A percentile compares a stretch with the other conserved stretches of the same genome.
Conservation (phyloP, 2,329 filamentous ascomycete species). For the Pyricularia sp. region DNA sequence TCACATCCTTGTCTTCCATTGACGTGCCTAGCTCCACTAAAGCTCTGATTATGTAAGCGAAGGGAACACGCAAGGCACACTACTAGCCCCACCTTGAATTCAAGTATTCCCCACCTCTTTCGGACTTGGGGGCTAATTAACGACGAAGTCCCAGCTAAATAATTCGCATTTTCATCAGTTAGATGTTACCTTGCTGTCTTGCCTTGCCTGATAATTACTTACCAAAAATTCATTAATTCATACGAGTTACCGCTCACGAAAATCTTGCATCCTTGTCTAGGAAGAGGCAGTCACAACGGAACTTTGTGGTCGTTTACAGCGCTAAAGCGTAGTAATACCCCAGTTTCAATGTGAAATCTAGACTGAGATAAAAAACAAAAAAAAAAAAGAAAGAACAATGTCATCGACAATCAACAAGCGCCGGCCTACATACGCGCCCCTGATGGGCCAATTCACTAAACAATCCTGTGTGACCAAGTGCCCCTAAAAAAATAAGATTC, state of each 20-base stretch:
- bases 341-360: not conserved
- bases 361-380: not conserved
- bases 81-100: not conserved
- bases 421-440: not conserved
- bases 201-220: not conserved
- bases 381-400: no score
- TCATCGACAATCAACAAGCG: not conserved
- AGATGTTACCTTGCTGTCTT: not conserved
- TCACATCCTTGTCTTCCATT: not conserved
- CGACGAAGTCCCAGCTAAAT: no score
- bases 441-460: not conserved
- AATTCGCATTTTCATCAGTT: no score
- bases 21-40: not conserved
- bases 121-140: not conserved
- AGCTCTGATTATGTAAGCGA: not conserved
- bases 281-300: not conserved
- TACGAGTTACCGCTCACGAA: no score
- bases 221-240: no score
- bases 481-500: not conserved
- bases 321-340: not conserved
- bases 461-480: not conserved
- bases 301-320: not conserved
- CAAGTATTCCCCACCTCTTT: not conserved
- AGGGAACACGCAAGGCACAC: not conserved
- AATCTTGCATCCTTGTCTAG: no score